Evolutionary conservation across 805 yeast genomes (phyloP).

Genomic region (Clavispora vitiphila): DNA sequence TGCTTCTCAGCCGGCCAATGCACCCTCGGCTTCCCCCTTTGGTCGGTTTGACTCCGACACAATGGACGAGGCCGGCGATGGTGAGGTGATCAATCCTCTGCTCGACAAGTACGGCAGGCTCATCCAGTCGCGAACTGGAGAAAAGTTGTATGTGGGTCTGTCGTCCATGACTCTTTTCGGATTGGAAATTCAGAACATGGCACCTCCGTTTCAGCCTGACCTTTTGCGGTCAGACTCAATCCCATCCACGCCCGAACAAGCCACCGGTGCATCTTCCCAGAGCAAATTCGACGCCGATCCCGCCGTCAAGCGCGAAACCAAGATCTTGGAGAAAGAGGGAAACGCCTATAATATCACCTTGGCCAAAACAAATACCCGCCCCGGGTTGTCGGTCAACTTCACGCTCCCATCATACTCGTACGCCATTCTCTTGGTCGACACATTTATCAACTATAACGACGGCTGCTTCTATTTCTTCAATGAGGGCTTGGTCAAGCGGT

Average conservation of each 20-base stretch:
- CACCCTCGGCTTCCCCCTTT: conserved; percentile 1
- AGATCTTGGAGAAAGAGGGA: conserved; percentile 64
- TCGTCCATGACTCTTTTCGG: conserved; percentile 82
- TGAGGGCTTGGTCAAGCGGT: conserved; percentile 71
- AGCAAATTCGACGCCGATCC: conserved; percentile 3
- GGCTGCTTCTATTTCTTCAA: conserved; percentile 83
- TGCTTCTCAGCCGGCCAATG: no score
- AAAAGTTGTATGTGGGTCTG: conserved; percentile 70
- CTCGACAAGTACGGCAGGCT: conserved; percentile 67
- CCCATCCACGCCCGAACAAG: conserved; percentile 10
- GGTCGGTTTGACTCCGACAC: not conserved
- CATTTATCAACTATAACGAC: conserved; percentile 73
- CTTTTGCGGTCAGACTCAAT: conserved; percentile 14
- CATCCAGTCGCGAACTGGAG: conserved; percentile 72
- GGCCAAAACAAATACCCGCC: conserved; percentile 62
- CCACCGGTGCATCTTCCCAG: conserved; percentile 3
- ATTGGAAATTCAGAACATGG: conserved; percentile 65
- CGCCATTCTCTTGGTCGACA: conserved; percentile 69
- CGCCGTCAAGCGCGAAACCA: conserved; percentile 43
- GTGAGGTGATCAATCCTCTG: conserved; percentile 64
- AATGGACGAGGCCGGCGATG: conserved; percentile 1
- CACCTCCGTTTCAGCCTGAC: conserved; percentile 29
- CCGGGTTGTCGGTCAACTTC: conserved; percentile 65
- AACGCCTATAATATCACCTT: conserved; percentile 68
- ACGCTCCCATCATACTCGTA: conserved; percentile 72